Conservation (phyloP, 2,329 filamentous ascomycete genomes). For the Ciborinia camelliae region DNA sequence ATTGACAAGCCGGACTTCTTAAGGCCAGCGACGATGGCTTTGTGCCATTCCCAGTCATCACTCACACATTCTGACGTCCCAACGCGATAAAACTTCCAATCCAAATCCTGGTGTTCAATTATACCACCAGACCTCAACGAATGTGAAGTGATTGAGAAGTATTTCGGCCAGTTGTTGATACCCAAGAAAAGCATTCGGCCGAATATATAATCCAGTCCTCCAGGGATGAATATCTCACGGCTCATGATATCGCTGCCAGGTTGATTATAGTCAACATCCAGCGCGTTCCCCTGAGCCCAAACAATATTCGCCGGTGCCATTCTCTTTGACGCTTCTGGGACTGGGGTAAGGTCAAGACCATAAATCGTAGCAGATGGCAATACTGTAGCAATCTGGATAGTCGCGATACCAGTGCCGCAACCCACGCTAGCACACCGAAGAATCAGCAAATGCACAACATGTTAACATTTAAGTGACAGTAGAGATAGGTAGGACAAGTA, state of each 20-base stretch:
- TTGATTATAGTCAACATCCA: slow-evolving; percentile 5
- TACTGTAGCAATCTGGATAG: slow-evolving; percentile 9
- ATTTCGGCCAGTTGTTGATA: slow-evolving; percentile 10
- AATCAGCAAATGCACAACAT: not conserved
- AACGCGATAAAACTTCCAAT: slow-evolving; percentile 18
- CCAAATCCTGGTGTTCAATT: slow-evolving; percentile 19
- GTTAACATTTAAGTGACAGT: not conserved
- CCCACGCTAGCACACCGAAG: not conserved
- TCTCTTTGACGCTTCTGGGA: not conserved
- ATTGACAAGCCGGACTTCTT: slow-evolving; percentile 7
- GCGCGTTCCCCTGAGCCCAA: slow-evolving; percentile 12
- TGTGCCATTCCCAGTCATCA: slow-evolving; percentile 13
- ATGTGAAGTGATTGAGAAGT: slow-evolving; percentile 9
- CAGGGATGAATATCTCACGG: slow-evolving; percentile 9
- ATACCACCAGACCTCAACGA: slow-evolving; percentile 7
- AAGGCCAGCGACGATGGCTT: slow-evolving; percentile 1
- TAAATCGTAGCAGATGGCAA: slow-evolving; percentile 13
- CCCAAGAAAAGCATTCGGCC: slow-evolving; percentile 17
- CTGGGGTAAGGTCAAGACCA: slow-evolving; percentile 12
- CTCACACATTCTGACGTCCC: slow-evolving; percentile 6
- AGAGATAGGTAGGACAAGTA: not conserved
- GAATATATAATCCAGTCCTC: slow-evolving; percentile 11
- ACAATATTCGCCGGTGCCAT: slow-evolving; percentile 10
- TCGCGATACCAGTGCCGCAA: slow-evolving; percentile 14
- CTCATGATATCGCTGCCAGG: not conserved